Evolutionary conservation across 139 green algal genomes (phyloP), one percentile per base, ranked within the genome.

Genomic region (Chlamydomonas sp.): DNA sequence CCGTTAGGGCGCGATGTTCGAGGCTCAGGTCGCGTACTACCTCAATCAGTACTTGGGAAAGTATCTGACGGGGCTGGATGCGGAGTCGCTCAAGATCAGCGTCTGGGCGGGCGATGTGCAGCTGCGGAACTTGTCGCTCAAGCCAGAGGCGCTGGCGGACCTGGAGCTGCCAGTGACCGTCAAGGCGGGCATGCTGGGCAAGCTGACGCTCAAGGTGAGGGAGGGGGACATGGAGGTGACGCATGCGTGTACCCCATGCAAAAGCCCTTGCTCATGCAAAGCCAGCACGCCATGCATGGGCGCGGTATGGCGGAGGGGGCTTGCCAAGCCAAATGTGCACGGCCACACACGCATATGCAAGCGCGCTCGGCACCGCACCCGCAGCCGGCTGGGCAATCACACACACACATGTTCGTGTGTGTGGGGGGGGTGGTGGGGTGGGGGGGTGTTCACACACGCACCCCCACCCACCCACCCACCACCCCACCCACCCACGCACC

Each of bases 141-240:
- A 91, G 73, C 81, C 90, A 3, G 91, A 97, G 57, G 94, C 94
- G 0, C 83, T 99, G 24, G 74, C 84, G 2, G 82, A 86, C 1
- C 80, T 99, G 3, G 82, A 95, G 39, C 79, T 98, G 49, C 94
- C 94, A 0, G 79, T 98, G 36, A 90, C 79, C 0, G 91, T 98
- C 38, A 90, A 92, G 35, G 82, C 89, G 1, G 94, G 94, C 1
- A 77, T 98, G 38, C 79, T 98, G 2, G 94, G 94, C 0, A 84
- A 65, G 2, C 78, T 98, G 0, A 93, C 79, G 0, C 76, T 99
- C 13, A 97, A 95, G 85, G 91, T 87, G 24, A n/a, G n/a, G n/a
- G n/a, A n/a, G n/a, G 5, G 2, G 29, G 20, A 26, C 49, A 65
- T 67, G 31, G 8, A 73, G 35, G 35, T 62, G 47, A 38, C 26